Conservation (phyloP, 306 rosid species). For the Sindora glabra region DNA sequence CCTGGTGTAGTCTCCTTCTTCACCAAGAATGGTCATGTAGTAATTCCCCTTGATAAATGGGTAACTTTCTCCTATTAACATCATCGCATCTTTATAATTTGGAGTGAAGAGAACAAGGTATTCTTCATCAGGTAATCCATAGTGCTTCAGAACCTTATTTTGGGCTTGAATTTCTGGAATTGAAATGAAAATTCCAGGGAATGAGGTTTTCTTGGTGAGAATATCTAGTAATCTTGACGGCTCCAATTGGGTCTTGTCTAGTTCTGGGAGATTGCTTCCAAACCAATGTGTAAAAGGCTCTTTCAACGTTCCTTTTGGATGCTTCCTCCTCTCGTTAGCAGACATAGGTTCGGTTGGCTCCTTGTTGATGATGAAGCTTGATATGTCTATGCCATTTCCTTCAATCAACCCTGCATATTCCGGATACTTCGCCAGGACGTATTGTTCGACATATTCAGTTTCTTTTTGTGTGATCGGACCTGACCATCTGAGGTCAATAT, state of each 20-base stretch:
- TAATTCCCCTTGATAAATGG: constrained; percentile 60
- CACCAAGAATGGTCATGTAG: constrained; percentile 52
- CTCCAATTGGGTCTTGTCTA: constrained; percentile 62
- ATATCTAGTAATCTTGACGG: constrained; percentile 77
- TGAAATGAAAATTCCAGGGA: constrained; percentile 68
- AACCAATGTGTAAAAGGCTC: constrained; percentile 45
- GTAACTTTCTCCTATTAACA: constrained; percentile 74
- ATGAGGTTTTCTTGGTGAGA: constrained; percentile 65
- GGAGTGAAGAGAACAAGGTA: constrained; percentile 78
- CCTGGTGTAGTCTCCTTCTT: constrained; percentile 46
- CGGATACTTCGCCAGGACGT: constrained; percentile 79
- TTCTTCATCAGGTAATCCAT: constrained; percentile 61
- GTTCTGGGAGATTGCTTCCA: constrained; percentile 63
- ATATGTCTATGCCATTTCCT: constrained; percentile 48
- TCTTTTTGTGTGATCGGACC: constrained; percentile 86
- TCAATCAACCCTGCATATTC: constrained; percentile 53
- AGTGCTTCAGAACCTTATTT: constrained; percentile 69
- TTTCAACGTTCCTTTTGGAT: constrained; percentile 46
- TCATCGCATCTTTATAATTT: constrained; percentile 57
- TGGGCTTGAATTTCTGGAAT: constrained; percentile 68
- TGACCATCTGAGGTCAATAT: constrained; percentile 80
- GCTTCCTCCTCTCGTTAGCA: constrained; percentile 53
- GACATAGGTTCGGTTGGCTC: constrained; percentile 38
- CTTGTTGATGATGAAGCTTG: constrained; percentile 53
- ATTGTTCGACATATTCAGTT: constrained; percentile 70